Conservation (phyloP, 129 eudicot species). For the Lactuca saligna region DNA sequence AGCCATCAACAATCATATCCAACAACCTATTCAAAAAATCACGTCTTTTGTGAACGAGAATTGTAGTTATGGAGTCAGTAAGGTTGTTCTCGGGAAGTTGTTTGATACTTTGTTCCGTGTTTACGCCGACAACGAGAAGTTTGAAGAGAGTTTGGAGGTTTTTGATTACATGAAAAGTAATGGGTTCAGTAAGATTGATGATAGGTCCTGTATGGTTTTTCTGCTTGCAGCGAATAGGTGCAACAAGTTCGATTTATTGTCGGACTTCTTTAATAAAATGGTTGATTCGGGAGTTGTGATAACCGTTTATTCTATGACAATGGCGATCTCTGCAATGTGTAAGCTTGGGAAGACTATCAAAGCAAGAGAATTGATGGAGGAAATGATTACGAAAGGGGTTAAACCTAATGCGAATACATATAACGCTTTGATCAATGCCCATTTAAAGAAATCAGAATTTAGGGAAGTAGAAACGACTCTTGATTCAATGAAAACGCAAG, state of each 20-base stretch:
- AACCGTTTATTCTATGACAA: constrained; percentile 67
- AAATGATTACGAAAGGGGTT: constrained; percentile 42
- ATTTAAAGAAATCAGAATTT: constrained; percentile 48
- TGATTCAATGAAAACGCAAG: constrained; percentile 56
- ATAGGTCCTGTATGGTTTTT: constrained; percentile 85
- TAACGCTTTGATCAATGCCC: constrained; percentile 55
- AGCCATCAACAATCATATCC: constrained; percentile 38
- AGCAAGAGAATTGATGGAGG: constrained; percentile 57
- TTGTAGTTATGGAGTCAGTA: constrained; percentile 20
- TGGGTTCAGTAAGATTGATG: constrained; percentile 60
- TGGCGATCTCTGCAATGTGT: constrained; percentile 66
- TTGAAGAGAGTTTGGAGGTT: constrained; percentile 54
- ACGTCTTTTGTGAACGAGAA: constrained; percentile 40
- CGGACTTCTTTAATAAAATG: constrained; percentile 55
- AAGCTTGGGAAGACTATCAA: constrained; percentile 46
- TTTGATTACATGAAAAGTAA: constrained; percentile 61
- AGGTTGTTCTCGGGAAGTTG: constrained; percentile 40
- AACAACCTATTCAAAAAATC: constrained; percentile 42
- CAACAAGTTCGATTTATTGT: constrained; percentile 35
- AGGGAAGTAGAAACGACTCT: constrained; percentile 42
- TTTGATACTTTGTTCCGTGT: constrained; percentile 83
- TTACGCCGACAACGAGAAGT: constrained; percentile 63
- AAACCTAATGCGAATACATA: constrained; percentile 69
- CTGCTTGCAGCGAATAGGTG: constrained; percentile 66
- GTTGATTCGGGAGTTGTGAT: constrained; percentile 57